These are phyloP conservation scores for Rhizoclosmatium sp. DNA, from an alignment of 192 early-diverging fungal species.

Conservation along the genomic window DNA sequence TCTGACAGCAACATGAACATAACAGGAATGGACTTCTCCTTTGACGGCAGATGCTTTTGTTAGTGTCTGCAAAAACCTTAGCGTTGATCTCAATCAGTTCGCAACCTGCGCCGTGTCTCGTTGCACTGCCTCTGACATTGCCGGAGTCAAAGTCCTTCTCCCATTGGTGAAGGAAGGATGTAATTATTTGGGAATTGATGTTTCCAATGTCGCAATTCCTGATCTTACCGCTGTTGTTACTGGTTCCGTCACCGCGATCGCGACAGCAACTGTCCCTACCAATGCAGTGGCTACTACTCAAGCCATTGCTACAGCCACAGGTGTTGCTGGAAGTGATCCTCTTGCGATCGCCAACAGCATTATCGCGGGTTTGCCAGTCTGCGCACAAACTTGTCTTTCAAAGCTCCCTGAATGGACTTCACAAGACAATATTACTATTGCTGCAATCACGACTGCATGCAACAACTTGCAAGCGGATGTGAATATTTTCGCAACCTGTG, in stretches of 20 bases:
- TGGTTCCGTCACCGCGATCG: constrained; percentile 1
- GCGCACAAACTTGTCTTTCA: constrained; percentile 8
- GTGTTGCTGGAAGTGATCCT: not conserved
- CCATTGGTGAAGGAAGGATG: not conserved
- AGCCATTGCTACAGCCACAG: not conserved
- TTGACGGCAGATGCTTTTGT: too few species aligned
- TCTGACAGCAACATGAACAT: too few species aligned
- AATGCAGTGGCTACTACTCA: not conserved
- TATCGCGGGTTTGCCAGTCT: not conserved
- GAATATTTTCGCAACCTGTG: not conserved
- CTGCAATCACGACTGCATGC: constrained; percentile 19
- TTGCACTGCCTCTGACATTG: not conserved
- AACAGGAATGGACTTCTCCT: too few species aligned
- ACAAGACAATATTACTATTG: not conserved
- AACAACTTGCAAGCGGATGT: constrained; percentile 6
- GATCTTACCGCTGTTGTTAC: not conserved
- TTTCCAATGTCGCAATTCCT: not conserved
- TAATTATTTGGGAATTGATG: not conserved
- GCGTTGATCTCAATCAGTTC: not conserved
- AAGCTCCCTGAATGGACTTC: not conserved
- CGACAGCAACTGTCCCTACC: not conserved
- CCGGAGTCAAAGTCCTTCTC: not conserved
- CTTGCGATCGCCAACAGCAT: constrained; percentile 3
- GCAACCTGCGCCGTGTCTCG: not conserved
- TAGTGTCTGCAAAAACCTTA: too few species aligned